Evolutionary conservation across 345 rosid genomes (phyloP), one percentile per base, ranked within the genome.

Genomic region (Abelmoschus esculentus): DNA sequence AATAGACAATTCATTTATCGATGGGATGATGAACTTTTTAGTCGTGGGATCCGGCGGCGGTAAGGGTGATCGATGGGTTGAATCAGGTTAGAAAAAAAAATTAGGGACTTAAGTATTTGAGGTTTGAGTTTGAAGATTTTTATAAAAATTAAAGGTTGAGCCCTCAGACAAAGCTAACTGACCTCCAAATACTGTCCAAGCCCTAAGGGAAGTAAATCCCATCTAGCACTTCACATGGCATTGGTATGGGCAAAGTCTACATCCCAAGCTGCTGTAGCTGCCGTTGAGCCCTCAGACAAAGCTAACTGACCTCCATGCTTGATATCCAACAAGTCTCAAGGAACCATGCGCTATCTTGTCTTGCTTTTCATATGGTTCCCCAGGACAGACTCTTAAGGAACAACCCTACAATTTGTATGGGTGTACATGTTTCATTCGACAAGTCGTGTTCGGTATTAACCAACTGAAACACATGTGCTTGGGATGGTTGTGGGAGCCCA

Each of bases 311-410:
- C 76, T 76, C 76, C 73, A 74, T 71, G 71, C 66, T 73, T 71
- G 63, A 54, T 55, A 70, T 60, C 72, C 52, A 61, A 42, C 71
- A 31, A 14, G 18, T 26, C 8, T 44, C 7, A 5, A 69, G 62
- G 55, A 53, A 40, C 66, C 70, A 74, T 38, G 36, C 72, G 38
- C 75, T 60, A 46, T 50, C 18, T 50, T 31, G 66, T 59, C 14
- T 71, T 55, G 66, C 69, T 63, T 69, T 73, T 55, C 78, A 6
- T 66, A 69, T 13, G 85, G 77, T 61, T 80, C 78, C 86, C 80
- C 79, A 85, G 88, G 88, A 86, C 90, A 81, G 87, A 84, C 82
- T 86, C 88, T 84, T 79, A 80, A 52, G 84, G 81, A 73, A 72
- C 76, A 78, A 82, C 83, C 84, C 83, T 77, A 68, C 78, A 59